Evolutionary conservation across 805 yeast species (phyloP), one percentile per base, ranked within the genome.

Genomic region (Monosporozyma unispora): DNA sequence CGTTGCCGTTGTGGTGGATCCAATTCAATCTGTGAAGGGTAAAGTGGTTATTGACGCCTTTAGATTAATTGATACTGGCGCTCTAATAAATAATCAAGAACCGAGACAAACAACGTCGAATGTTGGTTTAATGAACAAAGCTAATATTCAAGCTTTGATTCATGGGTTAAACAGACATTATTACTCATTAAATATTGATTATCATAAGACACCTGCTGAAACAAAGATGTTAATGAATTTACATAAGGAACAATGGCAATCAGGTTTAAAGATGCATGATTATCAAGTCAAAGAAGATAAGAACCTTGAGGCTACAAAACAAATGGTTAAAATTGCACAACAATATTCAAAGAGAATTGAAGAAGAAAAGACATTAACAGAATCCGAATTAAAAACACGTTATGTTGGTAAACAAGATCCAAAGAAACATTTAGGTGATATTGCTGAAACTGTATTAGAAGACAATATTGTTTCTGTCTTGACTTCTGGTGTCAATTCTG

Each of bases 341-440:
- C 85, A 82, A 57, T 93, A 93, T 68, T 87, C 91, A 35, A 84
- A 83, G 64, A 80, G 98, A 64, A 90, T 95, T 47, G 70, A 84
- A 57, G 98, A 95, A 69, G 99, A 93, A 67, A 85, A 84, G 65
- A 96, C 87, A 55, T 73, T 93, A 57, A 73, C 81, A 44, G 95
- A 86, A 60, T 96, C 87, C 39, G 93, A 90, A 68, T 77, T 91
- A 58, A 88, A 87, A 69, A 91, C 96, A 7, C 82, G 99, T 65
- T 95, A 91, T 63, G 97, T 93, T 35, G 99, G 99, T 59, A 90
- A 88, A 66, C 97, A 91, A 70, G 99, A 93, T 69, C 99, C 99
- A 40, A 93, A 95, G 80, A 93, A 91, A 73, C 99, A 93, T 72
- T 75, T 93, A 60, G 78, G 84, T 45, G 96, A 87, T 54, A 86